Conservation (phyloP, 495 filamentous ascomycete species). For the Annulohypoxylon maeteangense region DNA sequence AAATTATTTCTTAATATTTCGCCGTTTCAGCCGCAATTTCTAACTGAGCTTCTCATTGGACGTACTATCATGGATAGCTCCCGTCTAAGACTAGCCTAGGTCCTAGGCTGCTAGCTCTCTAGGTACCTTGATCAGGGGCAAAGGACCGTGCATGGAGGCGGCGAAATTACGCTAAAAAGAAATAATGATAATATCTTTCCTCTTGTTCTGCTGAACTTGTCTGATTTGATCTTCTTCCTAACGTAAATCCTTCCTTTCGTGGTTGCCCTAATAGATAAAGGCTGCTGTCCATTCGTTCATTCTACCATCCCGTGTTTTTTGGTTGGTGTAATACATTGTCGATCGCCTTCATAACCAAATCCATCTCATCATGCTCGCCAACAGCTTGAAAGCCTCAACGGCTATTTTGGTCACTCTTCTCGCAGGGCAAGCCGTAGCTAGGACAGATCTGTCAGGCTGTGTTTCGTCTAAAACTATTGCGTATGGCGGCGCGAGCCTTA, state of each 20-base stretch:
- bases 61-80: background rate
- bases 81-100: background rate
- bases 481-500: conserved; percentile 56
- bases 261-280: conserved; percentile 1
- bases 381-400: conserved; percentile 28
- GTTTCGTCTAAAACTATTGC: conserved; percentile 43
- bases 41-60: background rate
- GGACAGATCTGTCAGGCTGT: conserved; percentile 61
- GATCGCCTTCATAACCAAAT: background rate
- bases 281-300: conserved; percentile 33
- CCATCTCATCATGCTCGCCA: conserved; percentile 29
- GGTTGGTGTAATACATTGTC: background rate
- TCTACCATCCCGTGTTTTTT: background rate
- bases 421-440: conserved; percentile 49
- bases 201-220: background rate
- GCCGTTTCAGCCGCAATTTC: background rate
- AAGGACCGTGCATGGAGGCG: conserved; percentile 11
- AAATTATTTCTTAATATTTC: background rate
- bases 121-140: background rate
- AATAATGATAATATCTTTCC: background rate
- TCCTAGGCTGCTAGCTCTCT: too few relatives aligned
- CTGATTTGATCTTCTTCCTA: background rate
- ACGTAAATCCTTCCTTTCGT: conserved; percentile 33
- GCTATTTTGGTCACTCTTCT: conserved; percentile 37
- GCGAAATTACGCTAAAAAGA: conserved; percentile 14